Evolutionary conservation across 306 rosid species (phyloP), one percentile per base, ranked within the genome.

Genomic region (Amphicarpaea edgeworthii): DNA sequence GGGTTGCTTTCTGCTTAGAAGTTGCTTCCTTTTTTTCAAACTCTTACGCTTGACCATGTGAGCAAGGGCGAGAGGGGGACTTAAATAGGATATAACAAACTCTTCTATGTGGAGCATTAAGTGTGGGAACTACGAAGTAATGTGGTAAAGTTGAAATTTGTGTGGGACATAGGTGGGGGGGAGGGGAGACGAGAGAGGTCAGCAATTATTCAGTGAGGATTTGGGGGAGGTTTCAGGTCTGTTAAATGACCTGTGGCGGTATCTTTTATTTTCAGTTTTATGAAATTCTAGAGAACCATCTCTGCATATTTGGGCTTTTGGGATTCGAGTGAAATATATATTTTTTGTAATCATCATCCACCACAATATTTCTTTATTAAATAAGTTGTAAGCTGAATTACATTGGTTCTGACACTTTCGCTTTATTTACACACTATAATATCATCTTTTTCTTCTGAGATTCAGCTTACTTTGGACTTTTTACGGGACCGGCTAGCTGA

Each of bases 401-500:
- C 32, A 28, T 28, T 32, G 14, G 65, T 15, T 26, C 12, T 14
- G 26, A 58, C 41, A 59, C 65, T 12, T 55, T 19, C 0, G 17
- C 37, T 24, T 24, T 58, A 26, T 26, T 58, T 2, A 58, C 19
- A 26, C 40, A 59, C 2, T 12, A 24, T 12, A 15, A 30, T 24
- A 30, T 50, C 14, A 59, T 45, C 41, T 59, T 66, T 19, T 54
- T 68, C 30, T 63, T 66, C 45, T 53, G 63, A 21, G n/a, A 16
- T 84, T 80, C 87, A 93, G 98, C 75, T 93, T 32, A 87, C 83
- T 72, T 75, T 90, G 88, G 94, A 82, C 67, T 84, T 90, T 40
- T 66, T 93, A 51, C 82, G 87, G 32, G 77, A 58, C 16, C 88
- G 93, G 85, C 87, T 93, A 45, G 98, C 93, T 38, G 90, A 90